Percentiles rank a stretch among this genome's conserved stretches.
Conservation (phyloP, 106 monocot genomes). For the Chionographis japonica region DNA sequence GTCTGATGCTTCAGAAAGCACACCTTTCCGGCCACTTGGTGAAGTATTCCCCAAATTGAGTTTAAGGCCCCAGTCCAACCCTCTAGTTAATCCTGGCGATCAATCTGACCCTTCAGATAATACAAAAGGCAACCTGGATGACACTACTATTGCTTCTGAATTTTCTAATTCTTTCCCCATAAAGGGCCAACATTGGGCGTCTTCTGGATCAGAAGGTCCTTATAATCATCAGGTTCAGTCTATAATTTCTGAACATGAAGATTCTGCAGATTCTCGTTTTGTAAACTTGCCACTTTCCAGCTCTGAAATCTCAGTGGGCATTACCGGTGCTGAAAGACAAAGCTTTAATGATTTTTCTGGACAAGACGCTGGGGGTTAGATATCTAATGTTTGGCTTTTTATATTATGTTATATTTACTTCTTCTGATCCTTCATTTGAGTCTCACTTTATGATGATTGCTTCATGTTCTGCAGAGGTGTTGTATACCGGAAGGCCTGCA, state of each 20-base stretch:
- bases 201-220: slow-evolving; percentile 10
- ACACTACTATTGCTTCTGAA: slow-evolving; percentile 6
- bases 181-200: slow-evolving; percentile 4
- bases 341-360: slow-evolving; percentile 35
- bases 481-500: slow-evolving; percentile 56
- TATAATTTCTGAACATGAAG: slow-evolving; percentile 21
- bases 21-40: slow-evolving; percentile 70
- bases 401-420: neutral
- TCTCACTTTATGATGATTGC: neutral
- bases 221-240: slow-evolving; percentile 21
- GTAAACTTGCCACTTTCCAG: slow-evolving; percentile 17
- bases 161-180: neutral
- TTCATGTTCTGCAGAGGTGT: slow-evolving; percentile 48
- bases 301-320: slow-evolving; percentile 12
- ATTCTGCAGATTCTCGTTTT: slow-evolving; percentile 14
- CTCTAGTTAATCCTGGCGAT: neutral
- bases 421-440: slow-evolving; percentile 1
- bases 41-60: slow-evolving; percentile 81
- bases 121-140: slow-evolving; percentile 9
- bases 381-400: neutral
- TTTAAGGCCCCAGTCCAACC: slow-evolving; percentile 12
- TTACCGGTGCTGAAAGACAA: slow-evolving; percentile 28
- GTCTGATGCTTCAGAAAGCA: slow-evolving; percentile 69
- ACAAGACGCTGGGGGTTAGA: slow-evolving; percentile 66
- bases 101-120: slow-evolving; percentile 24